Evolutionary conservation across 202 grass and related monocot species (phyloP).

Genomic region (Schoenoplectus tabernaemontani): DNA sequence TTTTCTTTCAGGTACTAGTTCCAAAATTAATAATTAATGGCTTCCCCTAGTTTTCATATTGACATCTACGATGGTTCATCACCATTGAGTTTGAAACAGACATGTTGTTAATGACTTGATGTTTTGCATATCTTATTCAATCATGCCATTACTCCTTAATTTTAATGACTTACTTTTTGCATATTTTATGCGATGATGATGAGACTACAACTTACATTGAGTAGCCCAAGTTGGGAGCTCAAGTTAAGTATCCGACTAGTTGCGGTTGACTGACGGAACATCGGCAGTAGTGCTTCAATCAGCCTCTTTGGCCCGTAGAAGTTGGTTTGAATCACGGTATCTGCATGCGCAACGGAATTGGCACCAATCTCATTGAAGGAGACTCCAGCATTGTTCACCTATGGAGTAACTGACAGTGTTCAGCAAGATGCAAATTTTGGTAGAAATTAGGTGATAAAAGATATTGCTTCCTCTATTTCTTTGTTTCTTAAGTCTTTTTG

Average conservation of each 20-base stretch:
- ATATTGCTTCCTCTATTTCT: neutral
- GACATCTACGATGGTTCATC: neutral
- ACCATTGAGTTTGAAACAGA: neutral
- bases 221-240: constrained; percentile 36
- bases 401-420: neutral
- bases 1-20: neutral
- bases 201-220: constrained; percentile 26
- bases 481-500: neutral
- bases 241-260: constrained; percentile 32
- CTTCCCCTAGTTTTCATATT: neutral
- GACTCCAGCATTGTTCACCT: constrained; percentile 36
- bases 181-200: neutral
- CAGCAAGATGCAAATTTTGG: neutral
- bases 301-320: constrained; percentile 31
- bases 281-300: constrained; percentile 27
- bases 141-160: neutral
- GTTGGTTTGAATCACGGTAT: constrained; percentile 34
- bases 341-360: constrained; percentile 33
- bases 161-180: no score
- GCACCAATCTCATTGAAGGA: constrained; percentile 33
- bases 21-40: neutral
- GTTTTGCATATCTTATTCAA: neutral
- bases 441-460: neutral
- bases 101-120: neutral
- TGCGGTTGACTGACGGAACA: constrained; percentile 16